phyloP scores from a whole-genome alignment of 1,139 yeast genomes.

The Meyerozyma elateridarum region DNA sequence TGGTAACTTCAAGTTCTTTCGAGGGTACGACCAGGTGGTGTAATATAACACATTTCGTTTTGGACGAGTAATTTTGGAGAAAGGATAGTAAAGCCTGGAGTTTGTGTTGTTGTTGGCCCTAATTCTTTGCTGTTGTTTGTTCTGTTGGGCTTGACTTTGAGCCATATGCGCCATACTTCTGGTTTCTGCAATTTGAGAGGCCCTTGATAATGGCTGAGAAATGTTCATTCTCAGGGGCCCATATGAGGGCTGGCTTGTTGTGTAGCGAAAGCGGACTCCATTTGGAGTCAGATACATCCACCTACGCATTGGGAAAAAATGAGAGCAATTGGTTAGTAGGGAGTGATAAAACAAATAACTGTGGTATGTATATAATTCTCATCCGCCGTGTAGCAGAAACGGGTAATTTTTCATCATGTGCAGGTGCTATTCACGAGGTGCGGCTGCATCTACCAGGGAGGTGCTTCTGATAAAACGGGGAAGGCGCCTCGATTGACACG shows the following conservation, averaged over 20 bases:
- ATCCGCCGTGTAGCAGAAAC: constrained; percentile 3
- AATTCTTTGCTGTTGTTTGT: constrained; percentile 13
- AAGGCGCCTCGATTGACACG: too few relatives aligned
- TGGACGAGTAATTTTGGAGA: constrained; percentile 63
- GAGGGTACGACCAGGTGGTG: constrained; percentile 34
- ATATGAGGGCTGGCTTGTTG: constrained; percentile 2
- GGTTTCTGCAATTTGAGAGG: constrained; percentile 34
- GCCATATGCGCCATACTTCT: too few relatives aligned
- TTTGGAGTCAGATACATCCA: constrained; percentile 3
- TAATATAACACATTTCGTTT: constrained; percentile 55
- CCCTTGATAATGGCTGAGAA: constrained; percentile 41
- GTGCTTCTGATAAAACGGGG: too few relatives aligned
- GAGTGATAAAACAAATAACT: too few relatives aligned
- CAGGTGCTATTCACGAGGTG: too few relatives aligned
- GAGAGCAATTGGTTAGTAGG: too few relatives aligned
- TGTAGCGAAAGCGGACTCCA: constrained; percentile 1
- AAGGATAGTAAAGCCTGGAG: constrained; percentile 37
- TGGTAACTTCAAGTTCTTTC: constrained; percentile 21
- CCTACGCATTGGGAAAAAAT: too few relatives aligned
- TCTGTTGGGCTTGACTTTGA: constrained; percentile 18
- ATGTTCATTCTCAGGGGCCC: constrained; percentile 27
- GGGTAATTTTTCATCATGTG: background rate
- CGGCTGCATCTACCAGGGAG: too few relatives aligned
- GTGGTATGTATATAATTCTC: background rate
- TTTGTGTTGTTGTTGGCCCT: constrained; percentile 12